Evolutionary conservation across 2,329 filamentous ascomycete genomes (phyloP).

Genomic region (Monilinia fructigena): DNA sequence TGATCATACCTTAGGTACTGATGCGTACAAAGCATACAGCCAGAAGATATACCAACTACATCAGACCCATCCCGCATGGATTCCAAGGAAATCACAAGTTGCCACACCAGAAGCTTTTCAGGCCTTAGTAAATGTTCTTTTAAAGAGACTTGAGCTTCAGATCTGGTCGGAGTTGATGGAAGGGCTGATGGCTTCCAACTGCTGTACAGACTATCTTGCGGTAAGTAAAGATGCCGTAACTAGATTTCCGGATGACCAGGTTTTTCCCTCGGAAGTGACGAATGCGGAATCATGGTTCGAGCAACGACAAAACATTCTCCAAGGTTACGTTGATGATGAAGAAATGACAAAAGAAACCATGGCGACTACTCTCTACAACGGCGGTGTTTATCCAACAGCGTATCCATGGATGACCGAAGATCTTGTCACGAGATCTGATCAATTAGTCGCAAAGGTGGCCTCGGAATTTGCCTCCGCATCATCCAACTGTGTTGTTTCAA

Average conservation of each 20-base stretch:
- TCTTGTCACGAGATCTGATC: slow-evolving; percentile 30
- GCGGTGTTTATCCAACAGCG: slow-evolving; percentile 33
- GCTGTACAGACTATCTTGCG: slow-evolving; percentile 33
- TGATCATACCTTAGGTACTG: slow-evolving; percentile 31
- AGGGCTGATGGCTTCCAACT: slow-evolving; percentile 36
- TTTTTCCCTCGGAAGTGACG: slow-evolving; percentile 34
- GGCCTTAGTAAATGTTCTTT: slow-evolving; percentile 27
- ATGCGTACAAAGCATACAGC: slow-evolving; percentile 34
- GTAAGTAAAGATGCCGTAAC: slow-evolving; percentile 32
- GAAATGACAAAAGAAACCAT: slow-evolving; percentile 26
- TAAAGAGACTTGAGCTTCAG: slow-evolving; percentile 35
- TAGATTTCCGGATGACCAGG: slow-evolving; percentile 34
- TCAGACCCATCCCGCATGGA: slow-evolving; percentile 33
- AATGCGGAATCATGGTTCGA: slow-evolving; percentile 35
- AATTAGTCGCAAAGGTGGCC: slow-evolving; percentile 28
- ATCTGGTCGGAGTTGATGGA: slow-evolving; percentile 37
- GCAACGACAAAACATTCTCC: slow-evolving; percentile 30
- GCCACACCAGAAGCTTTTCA: slow-evolving; percentile 31
- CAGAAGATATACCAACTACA: slow-evolving; percentile 34
- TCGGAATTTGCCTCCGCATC: slow-evolving; percentile 31
- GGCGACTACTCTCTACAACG: slow-evolving; percentile 30
- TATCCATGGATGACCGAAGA: slow-evolving; percentile 35
- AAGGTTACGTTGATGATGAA: slow-evolving; percentile 26
- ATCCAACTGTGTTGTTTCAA: slow-evolving; percentile 32
- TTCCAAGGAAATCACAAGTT: slow-evolving; percentile 30